Percentiles rank a stretch among this genome's conserved stretches.
phyloP scores from a whole-genome alignment of 1,284 basidiomycete species.

The Golubevia pallescens region DNA sequence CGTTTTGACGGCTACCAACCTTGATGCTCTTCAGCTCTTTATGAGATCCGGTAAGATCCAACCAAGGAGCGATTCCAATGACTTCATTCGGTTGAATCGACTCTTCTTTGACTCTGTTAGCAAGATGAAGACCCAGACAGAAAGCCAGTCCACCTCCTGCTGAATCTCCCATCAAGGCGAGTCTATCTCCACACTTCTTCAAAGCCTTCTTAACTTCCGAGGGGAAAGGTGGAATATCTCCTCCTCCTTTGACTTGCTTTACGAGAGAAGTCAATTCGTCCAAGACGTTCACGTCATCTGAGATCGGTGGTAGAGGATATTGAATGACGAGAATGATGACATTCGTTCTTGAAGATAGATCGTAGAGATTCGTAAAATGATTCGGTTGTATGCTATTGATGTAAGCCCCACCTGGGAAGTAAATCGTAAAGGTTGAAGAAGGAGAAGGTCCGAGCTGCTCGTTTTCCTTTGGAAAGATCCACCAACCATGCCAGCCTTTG shows the following conservation, averaged over 20 bases:
- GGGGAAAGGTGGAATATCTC: background rate
- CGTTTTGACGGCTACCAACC: background rate
- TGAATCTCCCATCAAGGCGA: background rate
- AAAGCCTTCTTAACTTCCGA: background rate
- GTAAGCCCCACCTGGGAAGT: background rate
- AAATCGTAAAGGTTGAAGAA: background rate
- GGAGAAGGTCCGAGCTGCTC: background rate
- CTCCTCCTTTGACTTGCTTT: background rate
- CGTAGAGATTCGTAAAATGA: background rate
- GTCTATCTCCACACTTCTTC: background rate
- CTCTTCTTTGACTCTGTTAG: background rate
- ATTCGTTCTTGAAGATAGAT: background rate
- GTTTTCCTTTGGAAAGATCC: background rate
- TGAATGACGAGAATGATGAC: background rate
- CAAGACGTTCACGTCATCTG: background rate
- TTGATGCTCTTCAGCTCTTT: background rate
- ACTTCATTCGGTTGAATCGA: background rate
- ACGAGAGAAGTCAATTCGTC: background rate
- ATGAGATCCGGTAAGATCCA: background rate
- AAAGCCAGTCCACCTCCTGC: background rate
- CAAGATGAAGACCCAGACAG: background rate
- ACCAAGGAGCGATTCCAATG: background rate
- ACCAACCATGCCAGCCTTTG: too few relatives aligned
- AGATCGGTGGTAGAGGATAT: background rate
- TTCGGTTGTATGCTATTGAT: background rate